Conservation (phyloP, 768 basidiomycete genomes). For the Boletus subcaerulescens region DNA sequence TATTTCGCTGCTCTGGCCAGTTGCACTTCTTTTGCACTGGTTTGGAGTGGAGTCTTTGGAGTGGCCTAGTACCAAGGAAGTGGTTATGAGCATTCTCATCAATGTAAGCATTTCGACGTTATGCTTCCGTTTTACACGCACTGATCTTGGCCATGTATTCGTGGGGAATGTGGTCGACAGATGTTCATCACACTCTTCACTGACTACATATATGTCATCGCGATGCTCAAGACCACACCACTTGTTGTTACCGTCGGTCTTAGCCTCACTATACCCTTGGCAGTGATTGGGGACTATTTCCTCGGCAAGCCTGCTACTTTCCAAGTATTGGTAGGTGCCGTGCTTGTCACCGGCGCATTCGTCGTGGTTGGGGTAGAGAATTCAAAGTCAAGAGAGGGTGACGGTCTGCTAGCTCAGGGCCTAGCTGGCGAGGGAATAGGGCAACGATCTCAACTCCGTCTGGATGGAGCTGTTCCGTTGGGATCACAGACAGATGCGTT, state of each 20-base stretch:
- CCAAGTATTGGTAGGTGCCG: conserved; percentile 70
- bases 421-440: not conserved
- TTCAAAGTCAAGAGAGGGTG: conserved; percentile 39
- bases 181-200: conserved; percentile 82
- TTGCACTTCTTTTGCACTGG: conserved; percentile 74
- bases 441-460: conserved; percentile 2
- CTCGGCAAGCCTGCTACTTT: conserved; percentile 53
- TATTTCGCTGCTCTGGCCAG: conserved; percentile 69
- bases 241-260: conserved; percentile 91
- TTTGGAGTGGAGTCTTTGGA: conserved; percentile 72
- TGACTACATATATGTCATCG: conserved; percentile 82
- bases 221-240: conserved; percentile 97
- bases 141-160: not conserved
- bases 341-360: conserved; percentile 75
- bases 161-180: conserved; percentile 34
- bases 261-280: conserved; percentile 89
- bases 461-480: conserved; percentile 4
- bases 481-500: conserved; percentile 5
- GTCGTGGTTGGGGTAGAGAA: conserved; percentile 65
- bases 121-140: not conserved
- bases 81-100: conserved; percentile 47
- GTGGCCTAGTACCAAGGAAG: conserved; percentile 52
- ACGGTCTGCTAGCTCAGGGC: conserved; percentile 2
- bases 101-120: conserved; percentile 45
- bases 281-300: conserved; percentile 77